Percentiles rank a stretch among this genome's conserved stretches.
Evolutionary conservation across 345 rosid genomes (phyloP).

Genomic region (Iberis pinnata): DNA sequence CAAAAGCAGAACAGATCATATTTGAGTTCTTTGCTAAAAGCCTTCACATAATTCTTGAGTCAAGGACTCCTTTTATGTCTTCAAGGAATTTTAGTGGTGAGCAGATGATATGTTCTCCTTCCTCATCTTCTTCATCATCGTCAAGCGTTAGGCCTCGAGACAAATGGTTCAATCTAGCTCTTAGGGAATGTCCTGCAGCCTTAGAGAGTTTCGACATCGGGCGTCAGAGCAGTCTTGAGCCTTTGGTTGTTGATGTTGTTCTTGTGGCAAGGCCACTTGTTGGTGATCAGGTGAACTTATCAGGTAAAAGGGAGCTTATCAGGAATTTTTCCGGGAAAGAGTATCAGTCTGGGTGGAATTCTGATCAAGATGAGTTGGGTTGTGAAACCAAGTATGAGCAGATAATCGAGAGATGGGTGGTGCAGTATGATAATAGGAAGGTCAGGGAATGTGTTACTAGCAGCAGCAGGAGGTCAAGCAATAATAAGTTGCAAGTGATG

Average conservation of each 20-base stretch:
- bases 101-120: constrained; percentile 62
- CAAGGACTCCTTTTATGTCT: constrained; percentile 76
- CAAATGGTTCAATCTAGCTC: constrained; percentile 91
- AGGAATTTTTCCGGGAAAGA: constrained; percentile 52
- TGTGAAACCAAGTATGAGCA: constrained; percentile 48
- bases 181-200: constrained; percentile 78
- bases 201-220: constrained; percentile 76
- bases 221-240: constrained; percentile 61
- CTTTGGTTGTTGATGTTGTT: constrained; percentile 78
- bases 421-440: constrained; percentile 72
- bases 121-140: constrained; percentile 77
- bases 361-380: constrained; percentile 60
- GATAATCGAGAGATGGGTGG: constrained; percentile 87
- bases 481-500: constrained; percentile 43
- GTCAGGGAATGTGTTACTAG: constrained; percentile 44
- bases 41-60: constrained; percentile 82
- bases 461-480: constrained; percentile 53
- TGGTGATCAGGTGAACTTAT: constrained; percentile 41
- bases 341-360: constrained; percentile 41
- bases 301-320: constrained; percentile 41
- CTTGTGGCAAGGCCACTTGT: constrained; percentile 50
- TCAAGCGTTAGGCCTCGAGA: constrained; percentile 80
- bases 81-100: constrained; percentile 80
- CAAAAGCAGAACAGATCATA: constrained; percentile 76
- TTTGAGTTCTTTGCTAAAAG: constrained; percentile 87